A percentile compares a stretch with the other conserved stretches of the same genome.
These are phyloP conservation scores for Tricholoma sp. DNA, from an alignment of 768 basidiomycete genomes.

Conservation along the genomic window DNA sequence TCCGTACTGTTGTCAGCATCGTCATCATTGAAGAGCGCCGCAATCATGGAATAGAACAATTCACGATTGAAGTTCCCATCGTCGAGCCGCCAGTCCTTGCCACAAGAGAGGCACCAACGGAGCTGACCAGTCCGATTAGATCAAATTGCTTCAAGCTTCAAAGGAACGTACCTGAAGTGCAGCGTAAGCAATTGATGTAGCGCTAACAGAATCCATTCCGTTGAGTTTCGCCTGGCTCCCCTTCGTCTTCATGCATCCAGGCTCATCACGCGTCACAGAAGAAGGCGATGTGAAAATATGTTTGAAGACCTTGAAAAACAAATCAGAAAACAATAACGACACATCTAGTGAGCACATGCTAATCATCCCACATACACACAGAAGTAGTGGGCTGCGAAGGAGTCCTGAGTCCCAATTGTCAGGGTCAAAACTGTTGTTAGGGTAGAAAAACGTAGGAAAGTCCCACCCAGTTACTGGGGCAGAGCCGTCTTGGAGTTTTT, in stretches of 20 bases:
- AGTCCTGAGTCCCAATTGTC: slow-evolving; percentile 4
- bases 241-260: slow-evolving; percentile 1
- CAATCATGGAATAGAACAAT: slow-evolving; percentile 3
- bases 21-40: slow-evolving; percentile 3
- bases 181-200: slow-evolving; percentile 8
- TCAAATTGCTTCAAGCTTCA: too few species aligned
- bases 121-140: too few species aligned
- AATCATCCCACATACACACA: slow-evolving; percentile 9
- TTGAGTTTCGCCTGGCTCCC: slow-evolving; percentile 5
- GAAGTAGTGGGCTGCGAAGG: slow-evolving; percentile 1
- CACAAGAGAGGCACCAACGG: slow-evolving; percentile 3
- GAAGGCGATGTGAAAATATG: slow-evolving; percentile 11
- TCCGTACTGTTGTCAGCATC: not conserved
- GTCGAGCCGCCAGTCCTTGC: slow-evolving; percentile 5
- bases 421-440: not conserved
- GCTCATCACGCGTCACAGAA: not conserved
- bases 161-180: slow-evolving; percentile 11
- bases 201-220: slow-evolving; percentile 1
- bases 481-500: not conserved
- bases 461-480: not conserved
- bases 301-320: slow-evolving; percentile 1
- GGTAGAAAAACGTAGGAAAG: not conserved
- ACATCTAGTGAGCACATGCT: too few species aligned
- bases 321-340: too few species aligned
- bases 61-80: slow-evolving; percentile 4